Evolutionary conservation across 2,329 filamentous ascomycete genomes (phyloP).

Genomic region (Phaeoacremonium minimum): DNA sequence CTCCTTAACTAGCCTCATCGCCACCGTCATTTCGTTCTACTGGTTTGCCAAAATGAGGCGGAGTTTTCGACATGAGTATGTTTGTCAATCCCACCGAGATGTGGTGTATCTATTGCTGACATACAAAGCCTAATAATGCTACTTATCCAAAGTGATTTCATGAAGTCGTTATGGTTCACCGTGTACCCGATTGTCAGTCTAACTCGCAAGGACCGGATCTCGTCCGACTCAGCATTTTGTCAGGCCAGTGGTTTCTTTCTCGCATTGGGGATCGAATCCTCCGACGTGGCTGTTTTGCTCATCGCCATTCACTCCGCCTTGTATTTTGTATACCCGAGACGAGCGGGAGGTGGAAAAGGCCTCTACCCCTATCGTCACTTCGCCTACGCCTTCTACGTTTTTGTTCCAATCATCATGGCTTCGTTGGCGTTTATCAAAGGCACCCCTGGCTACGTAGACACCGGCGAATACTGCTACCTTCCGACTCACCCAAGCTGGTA

Average conservation of each 20-base stretch:
- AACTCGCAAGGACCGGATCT: constrained; percentile 37
- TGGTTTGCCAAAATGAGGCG: constrained; percentile 73
- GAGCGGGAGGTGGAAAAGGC: constrained; percentile 50
- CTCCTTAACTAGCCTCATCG: constrained; percentile 49
- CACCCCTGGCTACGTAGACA: constrained; percentile 51
- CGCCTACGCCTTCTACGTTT: constrained; percentile 53
- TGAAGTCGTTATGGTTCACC: constrained; percentile 66
- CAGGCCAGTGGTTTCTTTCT: constrained; percentile 67
- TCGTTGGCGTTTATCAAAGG: constrained; percentile 59
- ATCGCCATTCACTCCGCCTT: constrained; percentile 71
- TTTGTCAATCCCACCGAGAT: constrained; percentile 1
- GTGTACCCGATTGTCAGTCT: constrained; percentile 60
- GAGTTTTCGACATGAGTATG: constrained; percentile 68
- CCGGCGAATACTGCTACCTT: constrained; percentile 67
- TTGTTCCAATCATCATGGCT: constrained; percentile 56
- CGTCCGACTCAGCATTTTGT: constrained; percentile 53
- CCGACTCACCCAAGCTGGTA: constrained; percentile 66
- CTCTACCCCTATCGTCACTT: constrained; percentile 62
- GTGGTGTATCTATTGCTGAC: neutral
- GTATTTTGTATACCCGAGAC: constrained; percentile 60
- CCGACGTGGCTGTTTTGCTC: constrained; percentile 67
- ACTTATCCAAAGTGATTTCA: constrained; percentile 67
- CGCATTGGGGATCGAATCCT: constrained; percentile 61
- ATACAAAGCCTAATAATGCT: constrained; percentile 64
- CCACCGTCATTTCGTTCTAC: constrained; percentile 55